phyloP scores from a whole-genome alignment of 2,329 filamentous ascomycete species.

The Dactylellina cionopaga region DNA sequence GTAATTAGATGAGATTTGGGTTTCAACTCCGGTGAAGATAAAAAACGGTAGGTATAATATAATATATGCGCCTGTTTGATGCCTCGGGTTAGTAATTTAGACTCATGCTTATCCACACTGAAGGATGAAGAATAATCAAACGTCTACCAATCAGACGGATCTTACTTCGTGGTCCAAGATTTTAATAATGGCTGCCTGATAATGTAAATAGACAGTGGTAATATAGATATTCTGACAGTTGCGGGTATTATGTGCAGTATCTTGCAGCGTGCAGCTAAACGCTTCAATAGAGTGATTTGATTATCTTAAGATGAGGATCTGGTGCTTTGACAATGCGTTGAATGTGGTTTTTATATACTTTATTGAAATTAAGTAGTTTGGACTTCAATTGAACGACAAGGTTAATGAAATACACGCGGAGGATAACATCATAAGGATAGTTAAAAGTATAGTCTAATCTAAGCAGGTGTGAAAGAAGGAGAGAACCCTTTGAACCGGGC shows the following conservation, averaged over 20 bases:
- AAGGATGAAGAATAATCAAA: too few relatives aligned
- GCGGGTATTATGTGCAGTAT: too few relatives aligned
- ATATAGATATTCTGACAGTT: constrained; percentile 15
- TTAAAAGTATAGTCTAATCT: neutral
- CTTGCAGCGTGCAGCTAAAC: too few relatives aligned
- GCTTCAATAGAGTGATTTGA: too few relatives aligned
- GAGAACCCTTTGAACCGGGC: constrained; percentile 6
- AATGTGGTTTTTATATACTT: constrained; percentile 24
- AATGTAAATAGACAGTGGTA: neutral
- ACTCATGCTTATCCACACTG: too few relatives aligned
- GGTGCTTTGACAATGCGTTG: constrained; percentile 9
- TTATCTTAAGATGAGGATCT: neutral
- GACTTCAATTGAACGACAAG: neutral
- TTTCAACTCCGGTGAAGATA: too few relatives aligned
- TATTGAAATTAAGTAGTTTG: too few relatives aligned
- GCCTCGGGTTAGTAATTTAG: too few relatives aligned
- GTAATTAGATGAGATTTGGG: neutral
- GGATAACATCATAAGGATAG: neutral
- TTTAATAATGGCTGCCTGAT: constrained; percentile 33
- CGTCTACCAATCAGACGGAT: constrained; percentile 1
- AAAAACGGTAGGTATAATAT: neutral
- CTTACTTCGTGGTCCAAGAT: too few relatives aligned
- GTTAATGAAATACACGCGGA: neutral
- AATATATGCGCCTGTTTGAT: too few relatives aligned
- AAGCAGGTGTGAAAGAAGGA: neutral